phyloP scores from a whole-genome alignment of 345 rosid species.

The Euphorbia peplus region DNA sequence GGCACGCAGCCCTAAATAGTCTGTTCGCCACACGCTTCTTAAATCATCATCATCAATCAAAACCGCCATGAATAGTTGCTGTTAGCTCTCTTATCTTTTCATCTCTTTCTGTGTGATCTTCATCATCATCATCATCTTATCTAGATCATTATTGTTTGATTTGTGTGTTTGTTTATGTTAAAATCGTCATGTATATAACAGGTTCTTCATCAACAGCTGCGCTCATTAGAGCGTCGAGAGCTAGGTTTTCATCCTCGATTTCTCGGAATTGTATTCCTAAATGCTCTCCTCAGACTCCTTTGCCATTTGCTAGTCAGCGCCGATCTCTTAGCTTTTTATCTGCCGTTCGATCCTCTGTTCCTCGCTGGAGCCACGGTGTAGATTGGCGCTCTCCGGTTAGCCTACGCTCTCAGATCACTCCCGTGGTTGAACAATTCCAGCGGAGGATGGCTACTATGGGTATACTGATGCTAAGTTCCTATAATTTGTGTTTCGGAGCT shows the following conservation, averaged over 20 bases:
- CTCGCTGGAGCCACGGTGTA: conserved; percentile 76
- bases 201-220: conserved; percentile 51
- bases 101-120: not conserved
- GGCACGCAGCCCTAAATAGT: conserved; percentile 21
- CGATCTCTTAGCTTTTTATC: conserved; percentile 52
- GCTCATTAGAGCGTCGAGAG: conserved; percentile 60
- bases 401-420: conserved; percentile 68
- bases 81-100: not conserved
- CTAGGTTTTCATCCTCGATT: conserved; percentile 29
- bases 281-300: conserved; percentile 10
- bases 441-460: conserved; percentile 81
- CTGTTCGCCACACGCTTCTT: conserved; percentile 21
- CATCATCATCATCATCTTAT: not conserved
- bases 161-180: conserved; percentile 11
- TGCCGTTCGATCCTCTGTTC: conserved; percentile 47
- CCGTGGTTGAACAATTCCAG: conserved; percentile 58
- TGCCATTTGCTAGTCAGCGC: conserved; percentile 23
- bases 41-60: not conserved
- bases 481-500: not conserved
- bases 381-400: conserved; percentile 59
- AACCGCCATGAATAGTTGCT: not conserved
- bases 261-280: conserved; percentile 13
- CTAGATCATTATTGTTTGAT: too few species aligned
- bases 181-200: conserved; percentile 62
- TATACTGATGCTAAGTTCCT: conserved; percentile 18